Evolutionary conservation across 148 eudicot genomes (phyloP), one percentile per base, ranked within the genome.

Genomic region (Persicaria tinctoria): DNA sequence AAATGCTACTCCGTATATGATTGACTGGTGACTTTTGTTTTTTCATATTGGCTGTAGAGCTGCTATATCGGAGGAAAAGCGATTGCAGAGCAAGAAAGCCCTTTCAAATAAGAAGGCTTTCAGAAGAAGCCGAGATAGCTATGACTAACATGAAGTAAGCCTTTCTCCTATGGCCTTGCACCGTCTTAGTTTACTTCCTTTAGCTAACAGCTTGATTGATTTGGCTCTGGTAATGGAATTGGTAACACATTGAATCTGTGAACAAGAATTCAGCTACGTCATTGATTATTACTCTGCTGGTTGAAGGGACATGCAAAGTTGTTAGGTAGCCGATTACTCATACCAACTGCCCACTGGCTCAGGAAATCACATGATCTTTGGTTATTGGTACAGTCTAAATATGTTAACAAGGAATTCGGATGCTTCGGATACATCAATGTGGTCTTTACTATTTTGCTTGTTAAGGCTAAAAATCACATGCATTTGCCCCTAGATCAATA

Each of bases 1-100:
- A 16, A 27, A 47, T 62, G 7, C 45, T 8, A 20, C 23, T 20
- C 23, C 23, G 23, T 20, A 41, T 2, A n/a, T 10, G 50, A 14
- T 38, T 8, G 9, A 46, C 44, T 44, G 20, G 14, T 13, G 59
- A 41, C 8, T 66, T 62, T 9, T 68, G 41, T 4, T 49, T 60
- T 68, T 68, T 49, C 6, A 50, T 27, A 49, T 66, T 41, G 73
- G 73, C 10, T 79, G 72, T 75, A 91, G 98, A 85, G 91, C 97
- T 73, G 95, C 90, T 12, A 70, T 75, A 75, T 87, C 88, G 17
- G 93, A 93, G 84, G 79, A 83, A 77, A 93, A 88, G 78, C 85
- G 98, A 50, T 82, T 93, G 56, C 90, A 85, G 76, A 85, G 41
- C 83, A 93, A 91, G 86, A 91, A 93, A 80, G 83, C 75, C 20